These are phyloP conservation scores for Acacia concinna DNA, from an alignment of 331 rosid species.

Conservation along the genomic window DNA sequence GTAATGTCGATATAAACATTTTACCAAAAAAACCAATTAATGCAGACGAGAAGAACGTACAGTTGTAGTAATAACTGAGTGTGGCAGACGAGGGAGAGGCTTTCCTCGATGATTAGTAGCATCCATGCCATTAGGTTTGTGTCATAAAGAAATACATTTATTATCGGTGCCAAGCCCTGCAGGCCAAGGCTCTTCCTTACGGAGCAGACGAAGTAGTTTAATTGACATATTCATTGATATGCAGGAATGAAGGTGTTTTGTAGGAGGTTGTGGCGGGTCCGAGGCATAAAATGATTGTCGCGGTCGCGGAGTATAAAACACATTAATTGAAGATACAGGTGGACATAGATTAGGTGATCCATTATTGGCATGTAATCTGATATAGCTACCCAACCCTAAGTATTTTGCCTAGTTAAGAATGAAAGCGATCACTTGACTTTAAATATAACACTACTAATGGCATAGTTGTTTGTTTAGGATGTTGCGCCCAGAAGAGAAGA, in stretches of 20 bases:
- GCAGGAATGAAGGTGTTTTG: background rate
- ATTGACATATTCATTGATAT: background rate
- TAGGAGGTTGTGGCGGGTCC: background rate
- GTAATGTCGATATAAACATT: background rate
- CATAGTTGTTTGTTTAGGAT: conserved; percentile 12
- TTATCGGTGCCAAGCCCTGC: background rate
- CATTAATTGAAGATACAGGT: background rate
- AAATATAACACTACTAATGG: too few relatives aligned
- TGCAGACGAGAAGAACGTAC: background rate
- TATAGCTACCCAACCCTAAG: background rate
- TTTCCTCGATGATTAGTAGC: too few relatives aligned
- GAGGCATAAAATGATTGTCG: background rate
- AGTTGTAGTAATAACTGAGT: background rate
- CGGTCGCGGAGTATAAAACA: background rate
- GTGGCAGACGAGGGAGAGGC: background rate
- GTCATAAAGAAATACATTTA: background rate
- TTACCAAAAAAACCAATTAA: background rate
- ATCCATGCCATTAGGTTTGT: background rate
- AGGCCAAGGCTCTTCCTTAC: background rate
- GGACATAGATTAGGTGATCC: background rate
- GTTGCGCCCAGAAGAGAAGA: conserved; percentile 5
- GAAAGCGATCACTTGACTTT: conserved; percentile 39
- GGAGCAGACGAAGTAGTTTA: too few relatives aligned
- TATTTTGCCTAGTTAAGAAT: conserved; percentile 25
- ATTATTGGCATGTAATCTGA: background rate